Conservation (phyloP, 129 eudicot genomes). For the Chrysanthemum lavandulifolium region DNA sequence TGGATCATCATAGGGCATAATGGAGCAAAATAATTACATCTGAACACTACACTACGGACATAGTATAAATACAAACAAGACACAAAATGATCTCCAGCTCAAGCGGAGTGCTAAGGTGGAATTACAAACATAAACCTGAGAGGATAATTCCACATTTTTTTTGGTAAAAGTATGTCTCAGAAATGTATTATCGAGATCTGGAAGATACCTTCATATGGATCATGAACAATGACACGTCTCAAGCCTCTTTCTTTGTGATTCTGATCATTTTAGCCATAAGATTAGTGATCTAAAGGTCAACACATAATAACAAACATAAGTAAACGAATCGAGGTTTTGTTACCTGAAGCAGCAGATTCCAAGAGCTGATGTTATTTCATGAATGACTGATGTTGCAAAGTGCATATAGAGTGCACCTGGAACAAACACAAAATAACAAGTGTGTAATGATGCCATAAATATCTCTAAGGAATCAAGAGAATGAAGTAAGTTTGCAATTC, state of each 20-base stretch:
- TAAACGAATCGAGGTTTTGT: conserved; percentile 22
- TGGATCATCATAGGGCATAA: neutral
- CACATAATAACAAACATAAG: neutral
- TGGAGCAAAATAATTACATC: conserved; percentile 18
- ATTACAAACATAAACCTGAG: conserved; percentile 9
- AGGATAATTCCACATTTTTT: neutral
- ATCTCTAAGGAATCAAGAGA: no score
- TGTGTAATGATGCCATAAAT: neutral
- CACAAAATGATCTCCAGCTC: conserved; percentile 10
- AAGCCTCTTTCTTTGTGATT: conserved; percentile 91
- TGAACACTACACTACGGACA: conserved; percentile 20
- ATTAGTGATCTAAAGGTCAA: conserved; percentile 12
- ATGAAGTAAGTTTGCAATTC: no score
- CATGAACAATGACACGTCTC: conserved; percentile 25
- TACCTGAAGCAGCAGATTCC: conserved; percentile 97
- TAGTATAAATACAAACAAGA: conserved; percentile 2
- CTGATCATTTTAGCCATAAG: conserved; percentile 34
- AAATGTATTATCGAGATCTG: conserved; percentile 9
- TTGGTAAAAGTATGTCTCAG: conserved; percentile 9
- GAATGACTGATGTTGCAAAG: conserved; percentile 83
- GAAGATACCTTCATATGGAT: conserved; percentile 26
- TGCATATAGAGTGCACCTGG: conserved; percentile 78
- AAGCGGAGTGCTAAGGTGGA: neutral
- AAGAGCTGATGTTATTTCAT: conserved; percentile 86
- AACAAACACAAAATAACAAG: neutral